Conservation (phyloP, 768 basidiomycete genomes). For the Boletus vermiculosoides region DNA sequence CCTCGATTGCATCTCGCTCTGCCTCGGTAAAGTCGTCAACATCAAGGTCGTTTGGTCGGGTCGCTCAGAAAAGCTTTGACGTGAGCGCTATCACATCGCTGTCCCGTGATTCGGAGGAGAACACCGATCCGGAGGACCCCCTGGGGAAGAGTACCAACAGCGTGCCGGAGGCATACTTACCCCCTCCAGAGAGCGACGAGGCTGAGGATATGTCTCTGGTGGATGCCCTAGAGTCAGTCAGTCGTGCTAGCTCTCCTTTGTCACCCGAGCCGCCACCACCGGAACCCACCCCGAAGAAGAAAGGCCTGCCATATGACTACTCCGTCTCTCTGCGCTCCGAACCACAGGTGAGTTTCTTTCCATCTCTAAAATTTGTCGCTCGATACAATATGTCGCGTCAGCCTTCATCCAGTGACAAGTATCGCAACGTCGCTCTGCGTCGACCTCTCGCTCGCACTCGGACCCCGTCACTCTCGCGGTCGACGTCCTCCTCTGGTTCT, state of each 20-base stretch:
- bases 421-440: conserved; percentile 60
- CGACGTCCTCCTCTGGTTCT: conserved; percentile 49
- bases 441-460: conserved; percentile 50
- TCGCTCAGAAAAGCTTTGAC: conserved; percentile 53
- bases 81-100: conserved; percentile 56
- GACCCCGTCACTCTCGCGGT: conserved; percentile 67
- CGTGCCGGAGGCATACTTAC: conserved; percentile 53
- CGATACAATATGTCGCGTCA: conserved; percentile 25
- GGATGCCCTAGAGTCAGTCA: conserved; percentile 59
- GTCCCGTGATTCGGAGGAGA: conserved; percentile 37
- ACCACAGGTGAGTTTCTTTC: conserved; percentile 45
- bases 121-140: conserved; percentile 38
- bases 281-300: conserved; percentile 52
- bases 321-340: conserved; percentile 61
- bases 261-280: conserved; percentile 37
- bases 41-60: conserved; percentile 37
- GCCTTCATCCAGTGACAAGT: conserved; percentile 62
- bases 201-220: conserved; percentile 48
- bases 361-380: not conserved
- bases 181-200: conserved; percentile 44
- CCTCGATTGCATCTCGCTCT: conserved; percentile 50
- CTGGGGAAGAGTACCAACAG: conserved; percentile 47
- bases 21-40: conserved; percentile 32
- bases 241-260: conserved; percentile 49
- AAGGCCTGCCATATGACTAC: conserved; percentile 45